Conservation (phyloP, 495 filamentous ascomycete species). For the Hypomontagnella submonticulosa region DNA sequence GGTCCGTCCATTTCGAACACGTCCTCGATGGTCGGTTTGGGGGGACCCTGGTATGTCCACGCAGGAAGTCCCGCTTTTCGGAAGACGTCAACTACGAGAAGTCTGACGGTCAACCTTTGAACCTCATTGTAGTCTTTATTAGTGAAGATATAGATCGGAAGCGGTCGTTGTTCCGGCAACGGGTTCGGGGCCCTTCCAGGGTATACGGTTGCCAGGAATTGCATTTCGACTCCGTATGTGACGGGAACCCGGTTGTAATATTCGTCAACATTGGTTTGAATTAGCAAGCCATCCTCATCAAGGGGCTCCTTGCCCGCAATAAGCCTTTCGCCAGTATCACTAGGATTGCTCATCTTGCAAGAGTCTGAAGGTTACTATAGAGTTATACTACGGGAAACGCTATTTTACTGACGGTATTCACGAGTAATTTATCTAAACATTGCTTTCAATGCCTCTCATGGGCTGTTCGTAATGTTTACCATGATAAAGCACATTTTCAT, state of each 20-base stretch:
- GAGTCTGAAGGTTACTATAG: no score
- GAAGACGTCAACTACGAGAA: constrained; percentile 1
- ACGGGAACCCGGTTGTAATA: no score
- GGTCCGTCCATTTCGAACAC: constrained; percentile 1
- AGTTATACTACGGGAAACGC: no score
- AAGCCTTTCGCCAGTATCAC: no score
- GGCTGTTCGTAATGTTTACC: no score
- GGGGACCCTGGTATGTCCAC: constrained; percentile 24
- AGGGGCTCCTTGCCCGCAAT: not conserved
- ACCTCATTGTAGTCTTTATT: not conserved
- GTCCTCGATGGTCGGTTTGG: not conserved
- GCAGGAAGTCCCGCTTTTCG: not conserved
- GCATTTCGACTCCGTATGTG: constrained; percentile 32
- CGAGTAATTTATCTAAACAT: no score
- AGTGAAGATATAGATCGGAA: not conserved
- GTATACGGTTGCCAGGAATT: constrained; percentile 28
- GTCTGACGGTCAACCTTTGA: not conserved
- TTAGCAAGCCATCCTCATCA: no score
- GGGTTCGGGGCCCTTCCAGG: not conserved
- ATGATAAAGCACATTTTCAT: no score
- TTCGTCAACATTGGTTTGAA: no score
- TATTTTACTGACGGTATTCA: no score
- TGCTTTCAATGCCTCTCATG: no score
- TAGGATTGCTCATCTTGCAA: no score
- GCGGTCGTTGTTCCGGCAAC: not conserved